Percentiles rank a stretch among this genome's conserved stretches.
phyloP scores from a whole-genome alignment of 805 yeast genomes.

The Zygosaccharomyces rouxii region DNA sequence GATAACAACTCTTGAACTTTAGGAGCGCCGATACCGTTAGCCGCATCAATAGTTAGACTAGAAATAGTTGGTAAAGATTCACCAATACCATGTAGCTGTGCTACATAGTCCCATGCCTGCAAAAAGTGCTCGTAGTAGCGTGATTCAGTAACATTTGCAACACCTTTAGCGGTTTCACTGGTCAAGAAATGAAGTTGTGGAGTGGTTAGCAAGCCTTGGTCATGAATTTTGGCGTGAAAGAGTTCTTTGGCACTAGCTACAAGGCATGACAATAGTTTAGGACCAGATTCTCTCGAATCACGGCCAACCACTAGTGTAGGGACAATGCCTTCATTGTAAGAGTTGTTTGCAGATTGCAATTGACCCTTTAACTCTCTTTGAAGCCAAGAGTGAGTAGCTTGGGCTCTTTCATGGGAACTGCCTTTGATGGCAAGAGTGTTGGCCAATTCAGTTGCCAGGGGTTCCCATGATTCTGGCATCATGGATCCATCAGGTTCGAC shows the following conservation, averaged over 20 bases:
- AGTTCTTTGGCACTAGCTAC: slow-evolving; percentile 59
- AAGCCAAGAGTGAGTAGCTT: slow-evolving; percentile 4
- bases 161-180: slow-evolving; percentile 50
- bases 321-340: slow-evolving; percentile 7
- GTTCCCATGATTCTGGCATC: slow-evolving; percentile 83
- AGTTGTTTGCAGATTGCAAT: slow-evolving; percentile 4
- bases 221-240: slow-evolving; percentile 43
- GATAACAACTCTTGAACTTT: slow-evolving; percentile 49
- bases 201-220: slow-evolving; percentile 76
- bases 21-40: slow-evolving; percentile 96
- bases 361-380: slow-evolving; percentile 4
- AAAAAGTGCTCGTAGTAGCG: slow-evolving; percentile 70
- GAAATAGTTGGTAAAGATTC: neutral
- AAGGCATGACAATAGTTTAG: slow-evolving; percentile 40
- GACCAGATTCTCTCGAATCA: slow-evolving; percentile 87
- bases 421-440: slow-evolving; percentile 46
- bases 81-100: slow-evolving; percentile 14
- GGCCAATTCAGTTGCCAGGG: slow-evolving; percentile 72
- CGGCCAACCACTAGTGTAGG: slow-evolving; percentile 66
- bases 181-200: slow-evolving; percentile 92
- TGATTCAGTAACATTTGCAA: slow-evolving; percentile 57
- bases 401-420: slow-evolving; percentile 2
- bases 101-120: slow-evolving; percentile 28
- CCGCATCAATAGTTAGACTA: slow-evolving; percentile 71
- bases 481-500: slow-evolving; percentile 91